A percentile compares a stretch with the other conserved stretches of the same genome.
Evolutionary conservation across 2,329 filamentous ascomycete genomes (phyloP).

Genomic region (Trematosphaeria pertusa): DNA sequence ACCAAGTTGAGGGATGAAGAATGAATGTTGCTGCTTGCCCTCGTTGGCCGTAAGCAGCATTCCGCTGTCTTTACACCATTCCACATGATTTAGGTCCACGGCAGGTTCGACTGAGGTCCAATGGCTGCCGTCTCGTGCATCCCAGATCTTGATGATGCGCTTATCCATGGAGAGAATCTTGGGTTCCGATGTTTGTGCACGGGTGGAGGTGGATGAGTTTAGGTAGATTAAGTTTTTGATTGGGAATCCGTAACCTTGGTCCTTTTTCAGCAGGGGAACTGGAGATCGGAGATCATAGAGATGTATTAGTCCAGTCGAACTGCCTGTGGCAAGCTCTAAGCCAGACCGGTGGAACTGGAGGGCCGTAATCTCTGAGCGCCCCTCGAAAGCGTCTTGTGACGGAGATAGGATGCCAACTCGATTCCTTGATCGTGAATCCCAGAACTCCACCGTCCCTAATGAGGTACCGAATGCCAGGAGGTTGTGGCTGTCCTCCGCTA

Average conservation of each 20-base stretch:
- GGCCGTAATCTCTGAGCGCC: slow-evolving; percentile 76
- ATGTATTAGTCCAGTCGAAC: slow-evolving; percentile 85
- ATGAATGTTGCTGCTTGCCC: slow-evolving; percentile 91
- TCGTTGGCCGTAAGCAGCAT: slow-evolving; percentile 98
- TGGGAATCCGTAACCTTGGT: slow-evolving; percentile 93
- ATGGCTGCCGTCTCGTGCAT: slow-evolving; percentile 78
- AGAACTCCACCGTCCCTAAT: slow-evolving; percentile 94
- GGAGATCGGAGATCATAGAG: slow-evolving; percentile 93
- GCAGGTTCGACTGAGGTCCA: slow-evolving; percentile 97
- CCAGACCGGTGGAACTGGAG: slow-evolving; percentile 86
- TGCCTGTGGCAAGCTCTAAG: slow-evolving; percentile 83
- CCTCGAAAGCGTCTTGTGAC: slow-evolving; percentile 45
- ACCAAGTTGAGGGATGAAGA: slow-evolving; percentile 92
- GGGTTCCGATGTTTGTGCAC: slow-evolving; percentile 69
- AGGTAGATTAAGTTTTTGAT: slow-evolving; percentile 82
- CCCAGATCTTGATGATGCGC: slow-evolving; percentile 97
- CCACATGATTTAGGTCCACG: slow-evolving; percentile 93
- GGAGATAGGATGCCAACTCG: slow-evolving; percentile 78
- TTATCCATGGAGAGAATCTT: slow-evolving; percentile 94
- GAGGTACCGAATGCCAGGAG: slow-evolving; percentile 93
- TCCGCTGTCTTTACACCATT: slow-evolving; percentile 88
- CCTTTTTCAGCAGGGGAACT: slow-evolving; percentile 83
- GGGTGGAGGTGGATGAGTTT: slow-evolving; percentile 66
- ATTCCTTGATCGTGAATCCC: slow-evolving; percentile 86
- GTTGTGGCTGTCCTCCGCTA: slow-evolving; percentile 89